Percentiles rank a stretch among this genome's conserved stretches.
phyloP scores from a whole-genome alignment of 1,139 yeast species.

The Wickerhamomyces sp. region DNA sequence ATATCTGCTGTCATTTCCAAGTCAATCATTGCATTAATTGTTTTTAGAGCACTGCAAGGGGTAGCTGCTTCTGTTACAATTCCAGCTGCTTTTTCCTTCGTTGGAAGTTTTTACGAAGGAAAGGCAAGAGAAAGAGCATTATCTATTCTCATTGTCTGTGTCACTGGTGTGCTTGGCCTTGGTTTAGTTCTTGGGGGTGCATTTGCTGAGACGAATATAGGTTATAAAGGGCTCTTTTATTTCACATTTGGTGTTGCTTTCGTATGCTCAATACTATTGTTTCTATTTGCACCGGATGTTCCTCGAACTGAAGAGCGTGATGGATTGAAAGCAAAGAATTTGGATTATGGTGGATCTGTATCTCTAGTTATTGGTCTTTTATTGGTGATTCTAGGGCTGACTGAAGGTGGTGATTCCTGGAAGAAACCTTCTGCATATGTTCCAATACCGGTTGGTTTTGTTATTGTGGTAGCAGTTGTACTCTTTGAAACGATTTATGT shows the following conservation, averaged over 20 bases:
- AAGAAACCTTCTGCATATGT: conserved; percentile 27
- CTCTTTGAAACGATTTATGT: conserved; percentile 16
- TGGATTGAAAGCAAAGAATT: conserved; percentile 14
- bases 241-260: conserved; percentile 23
- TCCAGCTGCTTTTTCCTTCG: conserved; percentile 28
- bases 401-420: conserved; percentile 34
- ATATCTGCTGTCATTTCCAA: conserved; percentile 27
- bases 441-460: conserved; percentile 19
- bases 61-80: conserved; percentile 30
- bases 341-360: conserved; percentile 27
- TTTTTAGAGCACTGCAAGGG: conserved; percentile 34
- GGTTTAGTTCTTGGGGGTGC: conserved; percentile 34
- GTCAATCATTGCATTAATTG: conserved; percentile 25
- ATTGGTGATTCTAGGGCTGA: conserved; percentile 31
- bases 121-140: conserved; percentile 23
- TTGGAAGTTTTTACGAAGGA: conserved; percentile 27
- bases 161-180: conserved; percentile 25
- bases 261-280: conserved; percentile 10
- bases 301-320: conserved; percentile 14
- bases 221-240: conserved; percentile 28
- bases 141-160: conserved; percentile 19
- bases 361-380: conserved; percentile 26
- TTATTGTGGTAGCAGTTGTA: conserved; percentile 8
- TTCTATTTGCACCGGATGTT: conserved; percentile 16
- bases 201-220: conserved; percentile 25